These are phyloP conservation scores for Apiotrichum sp. DNA, from an alignment of 1,284 basidiomycete genomes.

Conservation along the genomic window DNA sequence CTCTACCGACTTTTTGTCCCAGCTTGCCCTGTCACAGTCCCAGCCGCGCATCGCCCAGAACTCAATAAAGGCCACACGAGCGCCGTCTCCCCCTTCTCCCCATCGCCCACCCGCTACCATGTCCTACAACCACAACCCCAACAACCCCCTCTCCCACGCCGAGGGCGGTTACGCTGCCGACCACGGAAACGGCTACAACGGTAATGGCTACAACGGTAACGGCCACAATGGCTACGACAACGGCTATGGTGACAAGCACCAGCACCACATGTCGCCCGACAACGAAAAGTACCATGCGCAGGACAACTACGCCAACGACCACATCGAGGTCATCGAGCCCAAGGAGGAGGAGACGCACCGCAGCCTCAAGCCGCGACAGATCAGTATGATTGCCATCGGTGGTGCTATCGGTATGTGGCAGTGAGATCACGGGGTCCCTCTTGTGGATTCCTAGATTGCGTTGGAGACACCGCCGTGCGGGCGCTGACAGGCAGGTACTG, in stretches of 20 bases:
- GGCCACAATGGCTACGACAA: background rate
- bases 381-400: constrained; percentile 46
- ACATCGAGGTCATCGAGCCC: constrained; percentile 3
- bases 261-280: background rate
- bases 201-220: too few species aligned
- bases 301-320: background rate
- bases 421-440: background rate
- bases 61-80: too few species aligned
- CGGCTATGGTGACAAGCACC: background rate
- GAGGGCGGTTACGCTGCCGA: background rate
- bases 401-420: constrained; percentile 48
- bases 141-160: too few species aligned
- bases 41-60: too few species aligned
- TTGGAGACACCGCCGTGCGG: too few species aligned
- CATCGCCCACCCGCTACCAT: too few species aligned
- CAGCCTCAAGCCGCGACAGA: constrained; percentile 42
- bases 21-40: too few species aligned
- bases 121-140: too few species aligned
- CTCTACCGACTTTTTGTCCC: too few species aligned
- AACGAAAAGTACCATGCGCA: constrained; percentile 1
- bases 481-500: constrained; percentile 49
- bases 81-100: too few species aligned
- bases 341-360: constrained; percentile 17
- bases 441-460: background rate
- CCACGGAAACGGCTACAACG: too few species aligned